Conservation (phyloP, 2,329 filamentous ascomycete species). For the Madurella mycetomatis region DNA sequence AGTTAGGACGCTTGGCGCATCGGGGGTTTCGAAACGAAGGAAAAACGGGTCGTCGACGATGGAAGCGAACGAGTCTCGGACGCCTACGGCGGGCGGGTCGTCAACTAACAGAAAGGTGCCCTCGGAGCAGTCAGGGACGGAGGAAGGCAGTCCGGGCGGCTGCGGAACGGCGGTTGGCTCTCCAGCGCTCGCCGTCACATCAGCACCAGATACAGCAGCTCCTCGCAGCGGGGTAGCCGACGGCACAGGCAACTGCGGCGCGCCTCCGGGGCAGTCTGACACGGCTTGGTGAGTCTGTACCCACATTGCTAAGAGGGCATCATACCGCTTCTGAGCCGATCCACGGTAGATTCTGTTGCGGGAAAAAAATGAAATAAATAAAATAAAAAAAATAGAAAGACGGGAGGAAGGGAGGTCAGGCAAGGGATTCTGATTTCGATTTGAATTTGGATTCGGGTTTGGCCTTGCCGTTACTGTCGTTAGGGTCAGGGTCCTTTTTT, state of each 20-base stretch:
- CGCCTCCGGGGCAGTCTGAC: constrained; percentile 21
- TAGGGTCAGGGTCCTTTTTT: too few relatives aligned
- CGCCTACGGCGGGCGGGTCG: constrained; percentile 24
- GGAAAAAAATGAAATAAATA: too few relatives aligned
- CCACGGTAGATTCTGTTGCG: neutral
- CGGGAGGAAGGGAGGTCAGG: neutral
- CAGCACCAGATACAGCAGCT: constrained; percentile 7
- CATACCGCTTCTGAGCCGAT: constrained; percentile 14
- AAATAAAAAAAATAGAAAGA: too few relatives aligned
- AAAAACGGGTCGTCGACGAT: constrained; percentile 55
- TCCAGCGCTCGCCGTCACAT: constrained; percentile 1
- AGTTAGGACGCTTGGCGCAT: constrained; percentile 7
- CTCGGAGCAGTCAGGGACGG: constrained; percentile 19
- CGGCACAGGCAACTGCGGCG: constrained; percentile 14
- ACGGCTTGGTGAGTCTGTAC: constrained; percentile 25
- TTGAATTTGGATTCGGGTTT: too few relatives aligned
- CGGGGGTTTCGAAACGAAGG: constrained; percentile 41
- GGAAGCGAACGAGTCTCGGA: constrained; percentile 48
- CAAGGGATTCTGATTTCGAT: too few relatives aligned
- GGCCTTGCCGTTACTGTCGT: too few relatives aligned
- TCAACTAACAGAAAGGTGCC: constrained; percentile 26
- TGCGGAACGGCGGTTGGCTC: constrained; percentile 9
- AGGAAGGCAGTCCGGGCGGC: constrained; percentile 11
- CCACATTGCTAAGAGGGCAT: constrained; percentile 25
- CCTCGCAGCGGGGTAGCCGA: constrained; percentile 16